These are phyloP conservation scores for Lactarius sanguifluus DNA, from an alignment of 768 basidiomycete genomes.

Conservation along the genomic window DNA sequence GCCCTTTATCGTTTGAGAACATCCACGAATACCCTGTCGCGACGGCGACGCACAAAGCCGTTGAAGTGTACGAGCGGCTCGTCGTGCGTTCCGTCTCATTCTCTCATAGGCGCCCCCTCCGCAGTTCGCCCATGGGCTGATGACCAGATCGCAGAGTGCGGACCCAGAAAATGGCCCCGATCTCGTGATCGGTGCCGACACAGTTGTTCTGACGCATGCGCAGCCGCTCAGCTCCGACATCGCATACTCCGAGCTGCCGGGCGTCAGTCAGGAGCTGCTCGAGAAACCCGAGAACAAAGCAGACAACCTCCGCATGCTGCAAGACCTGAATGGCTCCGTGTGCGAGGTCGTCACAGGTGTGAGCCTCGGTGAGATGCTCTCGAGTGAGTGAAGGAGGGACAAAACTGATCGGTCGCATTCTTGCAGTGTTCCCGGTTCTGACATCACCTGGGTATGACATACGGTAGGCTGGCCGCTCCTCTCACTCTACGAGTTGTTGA, in stretches of 20 bases:
- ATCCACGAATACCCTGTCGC: constrained; percentile 73
- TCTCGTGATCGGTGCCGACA: constrained; percentile 88
- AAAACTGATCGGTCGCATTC: not conserved
- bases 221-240: constrained; percentile 57
- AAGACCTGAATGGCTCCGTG: constrained; percentile 79
- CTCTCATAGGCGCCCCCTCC: not conserved
- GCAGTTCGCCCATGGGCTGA: not conserved
- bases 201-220: constrained; percentile 84
- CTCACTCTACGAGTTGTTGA: not conserved
- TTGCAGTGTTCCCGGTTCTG: constrained; percentile 68
- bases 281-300: constrained; percentile 83
- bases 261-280: constrained; percentile 66
- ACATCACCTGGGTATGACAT: constrained; percentile 74
- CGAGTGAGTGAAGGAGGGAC: too few species aligned
- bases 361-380: constrained; percentile 57
- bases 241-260: constrained; percentile 54
- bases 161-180: constrained; percentile 72
- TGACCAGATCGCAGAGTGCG: constrained; percentile 39
- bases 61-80: constrained; percentile 86
- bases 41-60: constrained; percentile 76
- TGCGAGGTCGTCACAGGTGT: constrained; percentile 96
- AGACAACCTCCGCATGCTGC: constrained; percentile 85
- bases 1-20: constrained; percentile 63
- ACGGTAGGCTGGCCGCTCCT: constrained; percentile 44
- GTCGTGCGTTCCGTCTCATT: constrained; percentile 46